These are phyloP conservation scores for Basipetospora chlamydospora DNA, from an alignment of 2,329 filamentous ascomycete species.

Conservation along the genomic window DNA sequence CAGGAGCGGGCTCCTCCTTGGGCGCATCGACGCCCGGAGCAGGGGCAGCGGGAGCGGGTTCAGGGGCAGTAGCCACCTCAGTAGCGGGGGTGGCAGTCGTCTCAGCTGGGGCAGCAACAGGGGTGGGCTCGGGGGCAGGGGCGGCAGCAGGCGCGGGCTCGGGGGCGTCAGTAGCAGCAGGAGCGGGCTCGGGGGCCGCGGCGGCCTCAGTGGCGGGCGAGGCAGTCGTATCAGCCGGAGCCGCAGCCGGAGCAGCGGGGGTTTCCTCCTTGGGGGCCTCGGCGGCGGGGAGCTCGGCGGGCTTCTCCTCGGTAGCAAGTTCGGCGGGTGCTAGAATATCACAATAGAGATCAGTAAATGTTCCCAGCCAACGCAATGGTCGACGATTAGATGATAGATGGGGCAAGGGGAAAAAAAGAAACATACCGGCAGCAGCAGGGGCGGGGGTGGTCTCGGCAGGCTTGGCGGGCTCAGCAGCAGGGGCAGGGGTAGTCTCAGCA, in stretches of 20 bases:
- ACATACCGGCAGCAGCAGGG: conserved; percentile 8
- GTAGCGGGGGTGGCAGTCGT: conserved; percentile 11
- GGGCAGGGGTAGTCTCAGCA: conserved; percentile 14
- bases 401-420: no score
- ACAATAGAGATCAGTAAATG: not conserved
- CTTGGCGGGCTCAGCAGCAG: conserved; percentile 9
- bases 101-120: conserved; percentile 11
- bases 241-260: no score
- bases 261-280: conserved; percentile 12
- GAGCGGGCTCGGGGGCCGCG: conserved; percentile 7
- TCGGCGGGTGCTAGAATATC: conserved; percentile 6
- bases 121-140: no score
- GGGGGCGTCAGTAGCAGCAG: conserved; percentile 9
- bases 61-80: conserved; percentile 1
- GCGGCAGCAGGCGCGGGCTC: no score
- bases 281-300: not conserved
- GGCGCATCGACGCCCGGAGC: no score
- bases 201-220: conserved; percentile 10
- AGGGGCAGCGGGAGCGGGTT: no score
- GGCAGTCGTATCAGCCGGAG: conserved; percentile 13
- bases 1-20: no score
- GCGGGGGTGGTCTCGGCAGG: conserved; percentile 8
- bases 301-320: conserved; percentile 5
- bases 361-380: not conserved
- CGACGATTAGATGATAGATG: no score